Percentiles rank a stretch among this genome's conserved stretches.
Evolutionary conservation across 1,139 yeast genomes (phyloP).

Genomic region (Nakaseomyces kungkrabaensis): DNA sequence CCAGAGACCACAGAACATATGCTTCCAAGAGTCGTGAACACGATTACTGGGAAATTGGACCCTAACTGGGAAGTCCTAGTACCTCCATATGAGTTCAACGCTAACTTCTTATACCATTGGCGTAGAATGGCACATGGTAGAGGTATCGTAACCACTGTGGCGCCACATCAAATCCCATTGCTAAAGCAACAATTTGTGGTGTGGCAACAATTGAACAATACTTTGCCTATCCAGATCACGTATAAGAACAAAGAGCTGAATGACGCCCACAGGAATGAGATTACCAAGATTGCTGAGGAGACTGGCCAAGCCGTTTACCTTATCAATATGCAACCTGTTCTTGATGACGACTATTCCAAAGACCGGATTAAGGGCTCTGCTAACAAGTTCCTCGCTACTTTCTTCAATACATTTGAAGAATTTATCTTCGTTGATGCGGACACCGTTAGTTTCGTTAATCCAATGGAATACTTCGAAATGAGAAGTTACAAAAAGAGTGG

Average conservation of each 20-base stretch:
- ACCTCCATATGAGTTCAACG: slow-evolving; percentile 4
- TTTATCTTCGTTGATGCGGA: slow-evolving; percentile 43
- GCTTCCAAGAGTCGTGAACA: slow-evolving; percentile 1
- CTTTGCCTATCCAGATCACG: slow-evolving; percentile 10
- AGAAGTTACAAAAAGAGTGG: slow-evolving; percentile 33
- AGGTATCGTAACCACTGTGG: slow-evolving; percentile 10
- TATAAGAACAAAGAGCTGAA: slow-evolving; percentile 5
- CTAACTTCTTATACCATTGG: slow-evolving; percentile 7
- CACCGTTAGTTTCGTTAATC: slow-evolving; percentile 33
- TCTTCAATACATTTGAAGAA: slow-evolving; percentile 42
- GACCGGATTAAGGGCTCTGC: neutral
- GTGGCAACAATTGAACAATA: slow-evolving; percentile 6
- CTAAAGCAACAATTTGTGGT: neutral
- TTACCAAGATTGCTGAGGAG: slow-evolving; percentile 1
- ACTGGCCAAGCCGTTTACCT: slow-evolving; percentile 6
- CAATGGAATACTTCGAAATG: slow-evolving; percentile 33
- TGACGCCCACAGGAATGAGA: neutral
- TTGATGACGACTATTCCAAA: slow-evolving; percentile 1
- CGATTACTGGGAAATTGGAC: slow-evolving; percentile 1
- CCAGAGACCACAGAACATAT: neutral
- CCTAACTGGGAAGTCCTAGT: neutral
- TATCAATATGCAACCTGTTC: neutral
- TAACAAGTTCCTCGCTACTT: slow-evolving; percentile 8
- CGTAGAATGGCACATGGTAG: slow-evolving; percentile 4
- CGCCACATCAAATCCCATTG: neutral